These are phyloP conservation scores for Sugiyamaella neomexicana DNA, from an alignment of 1,139 yeast genomes.

Conservation along the genomic window DNA sequence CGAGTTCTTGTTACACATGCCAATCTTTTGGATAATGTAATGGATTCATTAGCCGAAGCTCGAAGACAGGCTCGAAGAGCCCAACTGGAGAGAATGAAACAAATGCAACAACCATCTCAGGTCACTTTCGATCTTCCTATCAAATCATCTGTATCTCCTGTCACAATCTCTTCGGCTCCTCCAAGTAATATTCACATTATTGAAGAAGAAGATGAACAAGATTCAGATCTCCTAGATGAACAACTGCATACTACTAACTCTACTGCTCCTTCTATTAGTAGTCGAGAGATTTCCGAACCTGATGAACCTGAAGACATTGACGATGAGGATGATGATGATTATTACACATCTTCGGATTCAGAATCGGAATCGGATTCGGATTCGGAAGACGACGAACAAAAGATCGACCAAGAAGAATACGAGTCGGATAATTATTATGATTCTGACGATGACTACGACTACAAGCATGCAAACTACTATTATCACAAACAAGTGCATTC, in stretches of 20 bases:
- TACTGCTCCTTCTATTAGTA: constrained; percentile 4
- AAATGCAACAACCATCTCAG: constrained; percentile 14
- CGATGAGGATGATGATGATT: constrained; percentile 22
- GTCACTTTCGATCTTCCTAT: constrained; percentile 13
- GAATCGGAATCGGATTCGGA: constrained; percentile 21
- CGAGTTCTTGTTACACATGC: constrained; percentile 72
- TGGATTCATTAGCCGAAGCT: constrained; percentile 46
- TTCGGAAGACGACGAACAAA: constrained; percentile 18
- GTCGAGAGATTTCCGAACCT: constrained; percentile 13
- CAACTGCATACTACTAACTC: no score
- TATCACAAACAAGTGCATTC: no score
- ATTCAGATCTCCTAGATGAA: no score
- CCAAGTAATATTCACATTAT: constrained; percentile 20
- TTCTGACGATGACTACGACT: no score
- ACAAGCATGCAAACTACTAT: no score
- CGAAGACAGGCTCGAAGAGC: constrained; percentile 20
- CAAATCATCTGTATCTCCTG: no score
- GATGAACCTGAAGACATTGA: no score
- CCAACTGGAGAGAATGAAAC: constrained; percentile 18
- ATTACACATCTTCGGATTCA: constrained; percentile 19
- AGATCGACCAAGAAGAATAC: constrained; percentile 21
- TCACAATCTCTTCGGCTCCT: background rate
- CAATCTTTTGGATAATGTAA: constrained; percentile 66
- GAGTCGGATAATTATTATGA: no score
- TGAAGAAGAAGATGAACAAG: constrained; percentile 20